These are phyloP conservation scores for Raphidocelis subcapitata DNA, from an alignment of 139 green algal species.

Conservation along the genomic window DNA sequence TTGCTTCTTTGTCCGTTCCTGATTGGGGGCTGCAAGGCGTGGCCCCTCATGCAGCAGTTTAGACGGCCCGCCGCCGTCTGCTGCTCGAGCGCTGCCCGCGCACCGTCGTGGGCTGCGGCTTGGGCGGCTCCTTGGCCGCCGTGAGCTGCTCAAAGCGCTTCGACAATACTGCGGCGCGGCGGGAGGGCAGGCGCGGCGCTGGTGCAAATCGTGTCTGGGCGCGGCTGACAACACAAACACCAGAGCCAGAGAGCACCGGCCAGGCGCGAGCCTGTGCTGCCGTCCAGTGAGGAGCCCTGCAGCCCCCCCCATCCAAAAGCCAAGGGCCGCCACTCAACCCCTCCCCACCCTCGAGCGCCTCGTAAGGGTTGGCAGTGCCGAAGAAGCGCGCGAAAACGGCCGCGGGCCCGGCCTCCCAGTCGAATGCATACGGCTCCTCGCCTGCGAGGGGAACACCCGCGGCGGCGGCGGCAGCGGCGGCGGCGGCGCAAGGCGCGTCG, in stretches of 20 bases:
- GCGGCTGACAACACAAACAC: too few relatives aligned
- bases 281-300: too few relatives aligned
- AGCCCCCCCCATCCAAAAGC: neutral
- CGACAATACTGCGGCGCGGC: conserved; percentile 40
- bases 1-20: too few relatives aligned
- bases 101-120: conserved; percentile 18
- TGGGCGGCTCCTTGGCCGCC: conserved; percentile 43
- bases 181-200: neutral
- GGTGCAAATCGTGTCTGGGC: neutral
- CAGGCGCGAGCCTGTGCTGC: too few relatives aligned
- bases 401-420: conserved; percentile 35
- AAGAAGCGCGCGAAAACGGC: conserved; percentile 71
- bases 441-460: neutral
- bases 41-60: too few relatives aligned
- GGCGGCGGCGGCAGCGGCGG: too few relatives aligned
- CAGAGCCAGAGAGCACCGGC: too few relatives aligned
- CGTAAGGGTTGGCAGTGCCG: conserved; percentile 80
- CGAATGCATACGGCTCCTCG: conserved; percentile 37
- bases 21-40: too few relatives aligned
- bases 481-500: too few relatives aligned
- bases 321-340: neutral
- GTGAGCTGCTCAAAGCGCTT: conserved; percentile 57
- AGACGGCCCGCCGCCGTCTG: neutral
- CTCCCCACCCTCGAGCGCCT: conserved; percentile 57
- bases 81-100: neutral